phyloP scores from a whole-genome alignment of 208 protist species.

The Leishmania tropica region DNA sequence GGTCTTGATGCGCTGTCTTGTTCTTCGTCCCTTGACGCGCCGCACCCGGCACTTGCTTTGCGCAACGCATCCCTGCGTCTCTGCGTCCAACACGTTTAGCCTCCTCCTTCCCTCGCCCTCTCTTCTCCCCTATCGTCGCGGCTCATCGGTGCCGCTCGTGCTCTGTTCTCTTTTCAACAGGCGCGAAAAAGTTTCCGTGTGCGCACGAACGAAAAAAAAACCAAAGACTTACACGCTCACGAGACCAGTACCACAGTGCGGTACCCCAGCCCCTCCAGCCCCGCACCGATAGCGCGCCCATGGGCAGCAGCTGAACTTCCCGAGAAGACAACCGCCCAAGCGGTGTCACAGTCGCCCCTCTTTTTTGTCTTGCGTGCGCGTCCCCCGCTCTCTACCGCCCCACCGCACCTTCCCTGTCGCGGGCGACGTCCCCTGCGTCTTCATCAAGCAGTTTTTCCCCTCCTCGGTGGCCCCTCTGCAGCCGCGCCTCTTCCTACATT shows the following conservation, averaged over 20 bases:
- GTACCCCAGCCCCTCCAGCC: too few relatives aligned
- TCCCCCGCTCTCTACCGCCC: not conserved
- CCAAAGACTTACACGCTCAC: too few relatives aligned
- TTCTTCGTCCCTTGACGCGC: not conserved
- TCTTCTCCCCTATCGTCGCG: too few relatives aligned
- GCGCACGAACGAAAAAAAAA: too few relatives aligned
- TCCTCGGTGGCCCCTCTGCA: not conserved
- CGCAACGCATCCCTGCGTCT: not conserved
- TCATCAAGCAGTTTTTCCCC: not conserved
- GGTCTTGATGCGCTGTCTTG: not conserved
- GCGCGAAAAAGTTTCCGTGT: not conserved
- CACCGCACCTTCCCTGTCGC: not conserved
- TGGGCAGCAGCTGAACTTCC: not conserved
- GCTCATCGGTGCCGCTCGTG: not conserved
- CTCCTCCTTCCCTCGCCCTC: not conserved
- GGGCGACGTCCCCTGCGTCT: too few relatives aligned
- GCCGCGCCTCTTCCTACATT: not conserved
- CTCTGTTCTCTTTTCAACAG: not conserved
- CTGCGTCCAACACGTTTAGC: not conserved
- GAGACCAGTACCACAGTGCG: not conserved
- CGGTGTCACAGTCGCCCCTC: too few relatives aligned
- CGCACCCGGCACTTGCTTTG: not conserved
- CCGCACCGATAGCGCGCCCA: not conserved
- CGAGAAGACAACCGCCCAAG: not conserved
- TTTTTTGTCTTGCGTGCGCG: not conserved